Evolutionary conservation across 495 filamentous ascomycete genomes (phyloP), one percentile per base, ranked within the genome.

Genomic region (Trichoderma virens): DNA sequence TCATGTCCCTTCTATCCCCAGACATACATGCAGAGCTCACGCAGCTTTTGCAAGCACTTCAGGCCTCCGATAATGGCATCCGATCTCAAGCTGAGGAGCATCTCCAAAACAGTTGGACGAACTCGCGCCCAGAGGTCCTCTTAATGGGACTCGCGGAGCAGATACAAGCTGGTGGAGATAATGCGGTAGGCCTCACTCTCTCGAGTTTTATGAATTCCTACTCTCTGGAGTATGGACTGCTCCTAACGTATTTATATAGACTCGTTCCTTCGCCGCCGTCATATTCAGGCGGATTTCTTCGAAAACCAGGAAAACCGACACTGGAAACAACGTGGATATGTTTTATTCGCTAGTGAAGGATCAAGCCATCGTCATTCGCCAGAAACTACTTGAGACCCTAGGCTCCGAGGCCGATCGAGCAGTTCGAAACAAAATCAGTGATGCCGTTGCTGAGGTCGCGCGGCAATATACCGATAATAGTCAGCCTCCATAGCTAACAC

Each of bases 91-190:
- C 93, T 60, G 95, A 99, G 76, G 91, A 93, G 60, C 86, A 90
- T 73, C 78, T 99, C 65, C 91, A 90, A 71, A 88, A 85, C 75
- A 89, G 92, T 75, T 99, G 94, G 94, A 86, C 92, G 43, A 81
- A 79, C 62, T 82, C 82, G 23, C 84, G 87, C 47, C 93, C 95
- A 39, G 92, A 96, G 68, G 80, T 94, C 66, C 78, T 98, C 41
- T 77, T 99, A 74, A 91, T 97, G 88, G 95, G 92, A 64, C 76
- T 99, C 68, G 91, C 88, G 23, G 95, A 99, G 76, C 93, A 98
- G 77, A 88, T 96, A 70, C 84, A 88, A 68, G 84, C 80, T 20
- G 82, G 89, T 25, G 80, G 83, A 66, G 87, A 92, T 69, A 70
- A 86, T 62, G 78, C 80, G 63, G 92, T 93, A 81, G 77, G 83